Evolutionary conservation across 768 basidiomycete genomes (phyloP).

Genomic region (Kwoniella botswanensis): DNA sequence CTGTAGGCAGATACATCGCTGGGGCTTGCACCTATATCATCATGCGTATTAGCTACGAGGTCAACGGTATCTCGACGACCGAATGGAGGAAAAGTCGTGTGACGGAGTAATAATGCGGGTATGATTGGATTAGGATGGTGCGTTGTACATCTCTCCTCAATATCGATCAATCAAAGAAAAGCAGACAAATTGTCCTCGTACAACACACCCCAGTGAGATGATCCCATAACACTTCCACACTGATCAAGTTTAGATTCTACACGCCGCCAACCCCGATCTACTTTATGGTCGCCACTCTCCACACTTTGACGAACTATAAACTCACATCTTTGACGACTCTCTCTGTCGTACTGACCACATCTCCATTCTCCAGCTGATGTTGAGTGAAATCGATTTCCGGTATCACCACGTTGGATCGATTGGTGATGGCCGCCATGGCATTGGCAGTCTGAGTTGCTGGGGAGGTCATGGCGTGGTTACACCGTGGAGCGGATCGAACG

Average conservation of each 20-base stretch:
- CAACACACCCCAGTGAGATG: no score
- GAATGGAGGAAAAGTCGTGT: neutral
- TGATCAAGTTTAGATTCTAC: neutral
- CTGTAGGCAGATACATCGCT: slow-evolving; percentile 87
- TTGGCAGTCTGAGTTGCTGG: slow-evolving; percentile 51
- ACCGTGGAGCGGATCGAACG: neutral
- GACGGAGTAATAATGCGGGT: neutral
- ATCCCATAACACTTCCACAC: neutral
- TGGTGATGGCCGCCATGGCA: slow-evolving; percentile 51
- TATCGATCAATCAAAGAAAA: no score
- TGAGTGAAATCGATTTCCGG: slow-evolving; percentile 86
- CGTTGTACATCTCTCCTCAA: no score
- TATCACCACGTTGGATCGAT: slow-evolving; percentile 55
- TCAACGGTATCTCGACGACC: no score
- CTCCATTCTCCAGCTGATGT: slow-evolving; percentile 90
- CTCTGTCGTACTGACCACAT: slow-evolving; percentile 87
- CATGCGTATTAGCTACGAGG: neutral
- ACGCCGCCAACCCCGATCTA: neutral
- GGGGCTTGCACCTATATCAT: slow-evolving; percentile 87
- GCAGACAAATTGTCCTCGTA: no score
- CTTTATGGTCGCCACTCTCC: slow-evolving; percentile 2
- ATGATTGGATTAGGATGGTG: neutral
- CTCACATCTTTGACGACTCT: slow-evolving; percentile 93
- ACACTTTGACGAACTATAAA: slow-evolving; percentile 14
- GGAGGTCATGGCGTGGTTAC: slow-evolving; percentile 40